A percentile compares a stretch with the other conserved stretches of the same genome.
phyloP scores from a whole-genome alignment of 2,329 filamentous ascomycete genomes.

The Cytospora piceae region DNA sequence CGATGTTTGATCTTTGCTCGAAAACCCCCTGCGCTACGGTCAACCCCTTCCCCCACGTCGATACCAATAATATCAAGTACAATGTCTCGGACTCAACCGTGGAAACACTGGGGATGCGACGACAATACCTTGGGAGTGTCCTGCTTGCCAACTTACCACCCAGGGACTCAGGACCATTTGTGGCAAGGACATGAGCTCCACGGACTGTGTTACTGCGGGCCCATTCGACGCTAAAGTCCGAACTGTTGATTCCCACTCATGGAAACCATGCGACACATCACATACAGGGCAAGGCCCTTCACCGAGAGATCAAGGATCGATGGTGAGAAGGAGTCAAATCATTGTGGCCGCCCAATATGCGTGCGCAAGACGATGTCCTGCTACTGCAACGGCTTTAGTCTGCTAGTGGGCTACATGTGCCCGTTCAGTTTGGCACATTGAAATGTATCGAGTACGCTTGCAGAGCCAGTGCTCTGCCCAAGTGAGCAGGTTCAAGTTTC shows the following conservation, averaged over 20 bases:
- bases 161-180: constrained; percentile 65
- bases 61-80: constrained; percentile 67
- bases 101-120: constrained; percentile 58
- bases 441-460: too few relatives aligned
- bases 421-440: too few relatives aligned
- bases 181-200: constrained; percentile 42
- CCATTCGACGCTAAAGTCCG: too few relatives aligned
- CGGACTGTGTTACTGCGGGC: constrained; percentile 35
- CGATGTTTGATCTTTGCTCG: too few relatives aligned
- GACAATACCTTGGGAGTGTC: constrained; percentile 58
- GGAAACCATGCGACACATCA: constrained; percentile 51
- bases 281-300: constrained; percentile 47
- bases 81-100: constrained; percentile 58
- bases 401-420: too few relatives aligned
- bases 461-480: too few relatives aligned
- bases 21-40: too few relatives aligned
- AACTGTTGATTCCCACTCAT: too few relatives aligned
- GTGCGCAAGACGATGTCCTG: constrained; percentile 70
- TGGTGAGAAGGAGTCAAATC: constrained; percentile 32
- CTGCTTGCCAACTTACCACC: constrained; percentile 50
- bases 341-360: constrained; percentile 44
- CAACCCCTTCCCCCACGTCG: too few relatives aligned
- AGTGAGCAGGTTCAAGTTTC: too few relatives aligned
- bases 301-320: constrained; percentile 47
- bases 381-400: constrained; percentile 70